A percentile compares a stretch with the other conserved stretches of the same genome.
These are phyloP conservation scores for Sphaerobolus stellatus DNA, from an alignment of 1,284 basidiomycete species.

Conservation along the genomic window DNA sequence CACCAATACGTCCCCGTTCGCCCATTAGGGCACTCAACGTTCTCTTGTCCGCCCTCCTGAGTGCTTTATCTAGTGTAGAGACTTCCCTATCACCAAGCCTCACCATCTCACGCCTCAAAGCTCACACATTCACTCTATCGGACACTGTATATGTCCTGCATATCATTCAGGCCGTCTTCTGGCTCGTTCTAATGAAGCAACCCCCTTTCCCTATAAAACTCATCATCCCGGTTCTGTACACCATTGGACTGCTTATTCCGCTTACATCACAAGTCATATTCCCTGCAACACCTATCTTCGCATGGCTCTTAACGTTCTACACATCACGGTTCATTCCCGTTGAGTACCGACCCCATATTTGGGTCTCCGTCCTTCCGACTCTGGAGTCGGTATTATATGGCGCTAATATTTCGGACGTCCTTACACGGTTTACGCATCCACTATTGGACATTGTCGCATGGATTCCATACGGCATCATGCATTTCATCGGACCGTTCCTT, in stretches of 20 bases:
- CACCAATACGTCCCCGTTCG: slow-evolving; percentile 7
- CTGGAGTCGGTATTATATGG: slow-evolving; percentile 94
- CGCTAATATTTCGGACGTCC: slow-evolving; percentile 94
- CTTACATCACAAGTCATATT: slow-evolving; percentile 91
- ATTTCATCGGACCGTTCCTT: slow-evolving; percentile 84
- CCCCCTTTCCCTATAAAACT: slow-evolving; percentile 79
- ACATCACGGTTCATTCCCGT: slow-evolving; percentile 84
- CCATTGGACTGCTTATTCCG: slow-evolving; percentile 72
- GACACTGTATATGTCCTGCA: slow-evolving; percentile 63
- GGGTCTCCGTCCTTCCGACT: slow-evolving; percentile 90
- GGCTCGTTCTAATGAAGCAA: slow-evolving; percentile 73
- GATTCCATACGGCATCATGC: slow-evolving; percentile 93
- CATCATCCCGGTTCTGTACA: slow-evolving; percentile 74
- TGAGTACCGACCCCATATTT: slow-evolving; percentile 75
- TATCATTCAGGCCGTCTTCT: slow-evolving; percentile 66
- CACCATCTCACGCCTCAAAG: slow-evolving; percentile 61
- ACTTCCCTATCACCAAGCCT: slow-evolving; percentile 71
- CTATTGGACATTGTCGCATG: slow-evolving; percentile 91
- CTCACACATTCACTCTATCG: slow-evolving; percentile 58
- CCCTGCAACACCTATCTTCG: slow-evolving; percentile 84
- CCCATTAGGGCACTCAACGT: slow-evolving; percentile 3
- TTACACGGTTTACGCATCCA: slow-evolving; percentile 92
- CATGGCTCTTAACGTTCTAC: slow-evolving; percentile 86
- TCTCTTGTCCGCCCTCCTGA: slow-evolving; percentile 52
- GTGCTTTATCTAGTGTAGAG: slow-evolving; percentile 69